These are phyloP conservation scores for Cordyceps javanica DNA, from an alignment of 2,329 filamentous ascomycete species.

Conservation along the genomic window DNA sequence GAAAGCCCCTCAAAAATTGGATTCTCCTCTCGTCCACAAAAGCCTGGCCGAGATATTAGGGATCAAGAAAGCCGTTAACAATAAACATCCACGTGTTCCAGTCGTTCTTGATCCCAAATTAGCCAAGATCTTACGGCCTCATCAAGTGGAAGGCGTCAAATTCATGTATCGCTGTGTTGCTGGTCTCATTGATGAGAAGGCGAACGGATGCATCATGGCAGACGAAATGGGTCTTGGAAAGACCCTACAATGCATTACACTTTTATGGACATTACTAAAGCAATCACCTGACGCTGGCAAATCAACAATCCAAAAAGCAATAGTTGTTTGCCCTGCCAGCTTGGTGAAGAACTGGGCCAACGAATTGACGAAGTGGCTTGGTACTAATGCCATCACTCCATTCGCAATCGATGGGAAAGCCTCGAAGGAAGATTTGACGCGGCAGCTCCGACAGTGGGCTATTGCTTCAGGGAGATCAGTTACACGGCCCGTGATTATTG, in stretches of 20 bases:
- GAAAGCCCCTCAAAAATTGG: conserved; percentile 45
- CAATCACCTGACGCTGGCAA: conserved; percentile 95
- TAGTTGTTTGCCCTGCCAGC: conserved; percentile 95
- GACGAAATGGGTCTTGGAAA: conserved; percentile 99
- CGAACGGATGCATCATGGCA: conserved; percentile 98
- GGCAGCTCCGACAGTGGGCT: conserved; percentile 90
- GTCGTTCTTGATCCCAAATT: conserved; percentile 92
- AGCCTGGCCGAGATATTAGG: conserved; percentile 92
- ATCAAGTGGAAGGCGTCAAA: conserved; percentile 97
- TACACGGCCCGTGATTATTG: conserved; percentile 88
- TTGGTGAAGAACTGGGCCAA: conserved; percentile 98
- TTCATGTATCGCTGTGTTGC: conserved; percentile 95
- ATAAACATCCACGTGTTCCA: conserved; percentile 79
- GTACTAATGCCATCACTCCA: conserved; percentile 80
- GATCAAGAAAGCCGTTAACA: conserved; percentile 82
- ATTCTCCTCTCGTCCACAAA: conserved; percentile 83
- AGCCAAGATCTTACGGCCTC: conserved; percentile 83
- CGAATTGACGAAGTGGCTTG: conserved; percentile 93
- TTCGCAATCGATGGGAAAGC: conserved; percentile 98
- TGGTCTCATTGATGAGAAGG: conserved; percentile 88
- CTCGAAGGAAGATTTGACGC: conserved; percentile 84
- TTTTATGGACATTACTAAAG: conserved; percentile 95
- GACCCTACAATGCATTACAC: conserved; percentile 90
- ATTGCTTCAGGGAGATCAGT: conserved; percentile 85
- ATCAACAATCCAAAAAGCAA: conserved; percentile 87